Evolutionary conservation across 306 rosid species (phyloP), one percentile per base, ranked within the genome.

Genomic region (Corylus heterophylla): DNA sequence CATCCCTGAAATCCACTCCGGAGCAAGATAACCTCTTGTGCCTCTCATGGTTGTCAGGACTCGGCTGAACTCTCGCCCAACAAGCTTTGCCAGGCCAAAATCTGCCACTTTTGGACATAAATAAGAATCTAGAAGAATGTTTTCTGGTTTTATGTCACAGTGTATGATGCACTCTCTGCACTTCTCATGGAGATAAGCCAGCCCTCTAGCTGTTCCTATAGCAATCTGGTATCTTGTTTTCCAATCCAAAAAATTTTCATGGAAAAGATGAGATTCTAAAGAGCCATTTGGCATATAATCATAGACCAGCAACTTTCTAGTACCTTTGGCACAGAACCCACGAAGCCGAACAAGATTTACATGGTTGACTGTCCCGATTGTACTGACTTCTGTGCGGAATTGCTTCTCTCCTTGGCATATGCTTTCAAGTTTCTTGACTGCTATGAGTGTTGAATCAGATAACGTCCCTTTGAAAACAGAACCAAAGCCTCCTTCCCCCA

Each of bases 21-120:
- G 98, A 0, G 98, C 98, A 18, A 94, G 90, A 59, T 94, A 94
- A 1, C 98, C 97, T 80, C 94, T 86, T 35, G 97, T 94, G n/a
- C 98, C 98, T 92, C 98, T 89, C 89, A 92, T 91, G 25, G 97
- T 89, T 20, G 98, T 92, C 50, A 94, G 89, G 69, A 94, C 98
- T 54, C 97, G 79, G 78, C 97, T 92, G 82, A 92, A 92, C 55
- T 94, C 97, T 22, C 97, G 77, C 37, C 98, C 97, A 31, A 94
- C 89, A 12, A 92, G 89, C 81, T 94, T 94, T 71, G 98, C 98
- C 7, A 94, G 89, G 54, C 97, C 98, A 69, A 31, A 94, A 58
- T 94, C 97, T 12, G 97, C 97, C 1, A 94, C 93, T 79, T 92
- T 92, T 1, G 97, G 98, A 78, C 85, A 76, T 14, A 89, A 78